Evolutionary conservation across 139 green algal genomes (phyloP), one percentile per base, ranked within the genome.

Genomic region (Limnomonas spitsbergensis): DNA sequence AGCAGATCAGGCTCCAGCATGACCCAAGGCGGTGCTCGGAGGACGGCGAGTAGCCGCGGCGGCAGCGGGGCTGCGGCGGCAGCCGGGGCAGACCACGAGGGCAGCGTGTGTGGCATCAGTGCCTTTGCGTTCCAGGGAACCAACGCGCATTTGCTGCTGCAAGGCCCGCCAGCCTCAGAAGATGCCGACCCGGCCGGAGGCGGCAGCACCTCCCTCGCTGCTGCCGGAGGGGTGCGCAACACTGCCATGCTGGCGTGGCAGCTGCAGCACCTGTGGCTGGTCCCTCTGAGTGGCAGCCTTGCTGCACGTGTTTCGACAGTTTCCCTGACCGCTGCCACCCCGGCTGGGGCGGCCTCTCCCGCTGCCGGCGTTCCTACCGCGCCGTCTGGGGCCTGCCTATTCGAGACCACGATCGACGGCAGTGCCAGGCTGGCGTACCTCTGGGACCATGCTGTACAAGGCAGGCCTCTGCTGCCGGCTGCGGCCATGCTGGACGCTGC

Each of bases 91-190:
- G n/a, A n/a, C n/a, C n/a, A n/a, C n/a, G n/a, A n/a, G n/a, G n/a
- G n/a, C n/a, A n/a, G 20, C 47, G 14, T 78, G 73, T 69, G 42
- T 20, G 73, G 73, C 47, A 42, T 78, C 27, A 78, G 73, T 40
- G 73, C 75, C 14, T 80, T 80, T 80, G 75, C 75, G 20, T 80
- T 75, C 40, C 73, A 78, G 77, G 92, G 92, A 53, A 93, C 89
- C 42, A 95, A 95, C 78, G 88, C 86, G 3, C 87, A 96, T 37
- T 79, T 84, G 34, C 69, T 94, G 47, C 4, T 95, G 68, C 20
- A 14, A 1, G 4, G 14, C 40, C 29, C 75, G 42, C 32, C 72
- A 52, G 47, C 42, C 29, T 38, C 47, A 53, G 37, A 26, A 42
- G 3, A 40, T 40, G 3, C 7, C 9, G 32, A 36, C 69, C 2